These are phyloP conservation scores for Celoporthe dispersa DNA, from an alignment of 2,329 filamentous ascomycete species.

Conservation along the genomic window DNA sequence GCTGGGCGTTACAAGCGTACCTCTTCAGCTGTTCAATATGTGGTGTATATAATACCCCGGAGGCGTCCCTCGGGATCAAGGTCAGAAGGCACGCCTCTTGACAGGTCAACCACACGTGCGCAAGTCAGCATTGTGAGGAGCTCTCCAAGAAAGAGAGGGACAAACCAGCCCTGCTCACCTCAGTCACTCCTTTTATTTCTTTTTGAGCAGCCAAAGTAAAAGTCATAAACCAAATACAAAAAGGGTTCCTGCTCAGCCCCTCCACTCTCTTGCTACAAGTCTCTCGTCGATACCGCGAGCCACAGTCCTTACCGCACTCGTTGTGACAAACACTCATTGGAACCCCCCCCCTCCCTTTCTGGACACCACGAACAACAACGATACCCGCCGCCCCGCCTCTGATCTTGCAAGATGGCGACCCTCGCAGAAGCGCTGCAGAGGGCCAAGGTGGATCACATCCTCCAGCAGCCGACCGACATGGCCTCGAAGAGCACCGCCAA, in stretches of 20 bases:
- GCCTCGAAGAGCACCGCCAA: conserved; percentile 6
- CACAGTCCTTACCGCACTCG: conserved; percentile 2
- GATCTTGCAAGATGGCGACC: conserved; percentile 34
- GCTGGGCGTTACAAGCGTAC: conserved; percentile 4
- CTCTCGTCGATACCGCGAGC: neutral
- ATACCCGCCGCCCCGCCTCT: neutral
- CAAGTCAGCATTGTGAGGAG: conserved; percentile 24
- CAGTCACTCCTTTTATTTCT: conserved; percentile 24
- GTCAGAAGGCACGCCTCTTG: conserved; percentile 25
- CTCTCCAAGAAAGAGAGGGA: neutral
- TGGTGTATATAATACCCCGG: conserved; percentile 13
- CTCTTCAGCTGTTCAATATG: neutral
- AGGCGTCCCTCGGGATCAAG: conserved; percentile 5
- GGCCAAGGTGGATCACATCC: conserved; percentile 34
- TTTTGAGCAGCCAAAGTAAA: conserved; percentile 1
- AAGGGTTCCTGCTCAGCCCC: conserved; percentile 5
- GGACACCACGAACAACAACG: neutral
- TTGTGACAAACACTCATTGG: neutral
- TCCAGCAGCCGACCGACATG: conserved; percentile 31
- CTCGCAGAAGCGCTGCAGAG: conserved; percentile 35
- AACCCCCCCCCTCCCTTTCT: neutral
- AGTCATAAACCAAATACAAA: conserved; percentile 6
- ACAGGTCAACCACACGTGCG: conserved; percentile 26
- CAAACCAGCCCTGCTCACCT: neutral
- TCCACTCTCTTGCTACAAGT: neutral